Conservation (phyloP, 768 basidiomycete genomes). For the Chalciporus piperatus region DNA sequence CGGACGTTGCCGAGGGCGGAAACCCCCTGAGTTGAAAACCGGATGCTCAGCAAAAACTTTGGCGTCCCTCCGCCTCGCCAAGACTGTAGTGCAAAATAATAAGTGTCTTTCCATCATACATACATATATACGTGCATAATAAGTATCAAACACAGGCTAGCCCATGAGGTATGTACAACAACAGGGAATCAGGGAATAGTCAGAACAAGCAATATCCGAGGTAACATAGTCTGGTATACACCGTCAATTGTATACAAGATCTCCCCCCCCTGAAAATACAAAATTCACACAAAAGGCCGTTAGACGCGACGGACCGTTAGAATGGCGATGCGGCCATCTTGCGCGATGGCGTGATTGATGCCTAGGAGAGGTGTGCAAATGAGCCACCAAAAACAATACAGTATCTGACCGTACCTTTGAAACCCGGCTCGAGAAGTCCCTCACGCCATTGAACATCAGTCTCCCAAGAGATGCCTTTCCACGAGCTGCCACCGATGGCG, state of each 20-base stretch:
- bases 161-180: slow-evolving; percentile 12
- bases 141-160: not conserved
- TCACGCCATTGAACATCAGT: slow-evolving; percentile 75
- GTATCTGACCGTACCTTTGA: slow-evolving; percentile 46
- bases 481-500: slow-evolving; percentile 58
- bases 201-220: slow-evolving; percentile 1
- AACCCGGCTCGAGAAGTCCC: slow-evolving; percentile 68
- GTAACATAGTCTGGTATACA: slow-evolving; percentile 13
- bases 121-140: slow-evolving; percentile 8
- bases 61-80: too few species aligned
- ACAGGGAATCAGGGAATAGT: slow-evolving; percentile 1
- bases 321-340: slow-evolving; percentile 80
- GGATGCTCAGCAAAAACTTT: too few species aligned
- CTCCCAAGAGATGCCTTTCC: slow-evolving; percentile 69
- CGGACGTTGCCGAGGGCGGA: slow-evolving; percentile 21
- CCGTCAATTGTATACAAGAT: not conserved
- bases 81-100: not conserved
- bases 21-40: not conserved
- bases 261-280: not conserved
- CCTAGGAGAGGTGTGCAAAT: slow-evolving; percentile 39
- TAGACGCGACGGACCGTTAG: slow-evolving; percentile 59
- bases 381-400: not conserved
- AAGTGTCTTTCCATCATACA: not conserved
- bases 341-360: slow-evolving; percentile 76
- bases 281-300: not conserved